Conservation (phyloP, 2,329 filamentous ascomycete genomes). For the Fusarium decemcellulare region DNA sequence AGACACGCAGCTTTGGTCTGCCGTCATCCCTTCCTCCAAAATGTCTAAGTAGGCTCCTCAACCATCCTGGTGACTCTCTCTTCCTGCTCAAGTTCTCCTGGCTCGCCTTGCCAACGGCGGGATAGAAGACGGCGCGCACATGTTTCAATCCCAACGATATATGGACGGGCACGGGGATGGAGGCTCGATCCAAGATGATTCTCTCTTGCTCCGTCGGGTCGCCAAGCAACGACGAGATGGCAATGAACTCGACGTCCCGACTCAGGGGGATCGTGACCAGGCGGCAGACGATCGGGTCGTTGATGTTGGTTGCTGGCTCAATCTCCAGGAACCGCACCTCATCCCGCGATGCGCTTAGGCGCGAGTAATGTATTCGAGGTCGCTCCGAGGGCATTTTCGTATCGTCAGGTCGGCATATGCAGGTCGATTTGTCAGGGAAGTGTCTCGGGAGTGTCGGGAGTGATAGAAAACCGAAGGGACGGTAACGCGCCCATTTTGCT, state of each 20-base stretch:
- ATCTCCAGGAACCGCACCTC: slow-evolving; percentile 54
- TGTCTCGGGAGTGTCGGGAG: no score
- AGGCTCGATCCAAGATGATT: slow-evolving; percentile 47
- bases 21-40: slow-evolving; percentile 30
- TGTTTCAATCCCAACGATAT: slow-evolving; percentile 50
- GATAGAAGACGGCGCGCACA: slow-evolving; percentile 52
- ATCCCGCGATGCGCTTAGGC: slow-evolving; percentile 26
- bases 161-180: slow-evolving; percentile 47
- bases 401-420: not conserved
- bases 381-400: slow-evolving; percentile 28
- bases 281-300: slow-evolving; percentile 51
- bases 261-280: slow-evolving; percentile 49
- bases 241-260: slow-evolving; percentile 46
- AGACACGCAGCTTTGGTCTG: slow-evolving; percentile 44
- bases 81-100: slow-evolving; percentile 34
- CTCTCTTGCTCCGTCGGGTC: slow-evolving; percentile 48
- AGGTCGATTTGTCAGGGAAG: no score
- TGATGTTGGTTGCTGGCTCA: slow-evolving; percentile 44
- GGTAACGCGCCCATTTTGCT: no score
- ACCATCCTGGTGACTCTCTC: slow-evolving; percentile 26
- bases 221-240: slow-evolving; percentile 50
- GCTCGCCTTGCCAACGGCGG: slow-evolving; percentile 39
- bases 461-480: no score
- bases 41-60: slow-evolving; percentile 28
- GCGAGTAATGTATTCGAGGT: slow-evolving; percentile 31